Base-by-base conservation (phyloP, 1,284 basidiomycete genomes). In the Apiotrichum gamsii region DNA sequence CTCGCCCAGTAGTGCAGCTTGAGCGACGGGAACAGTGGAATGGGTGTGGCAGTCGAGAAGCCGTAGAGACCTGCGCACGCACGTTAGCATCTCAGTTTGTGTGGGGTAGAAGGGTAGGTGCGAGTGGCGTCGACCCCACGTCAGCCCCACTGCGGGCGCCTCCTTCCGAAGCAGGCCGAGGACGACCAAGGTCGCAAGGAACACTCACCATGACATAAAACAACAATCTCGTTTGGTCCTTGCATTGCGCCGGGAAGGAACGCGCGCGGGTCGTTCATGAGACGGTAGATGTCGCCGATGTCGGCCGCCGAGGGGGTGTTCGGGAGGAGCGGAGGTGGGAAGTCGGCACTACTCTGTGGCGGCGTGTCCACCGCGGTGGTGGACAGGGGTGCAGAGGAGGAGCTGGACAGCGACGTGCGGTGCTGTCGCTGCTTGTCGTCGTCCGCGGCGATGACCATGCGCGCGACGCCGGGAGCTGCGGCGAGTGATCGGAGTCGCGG, bases 1-100 rank as follows among this genome's bases (percentile, higher is more conserved):
- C 87, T 86, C 0, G 84, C 83, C 95, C 95, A 99, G 68, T 99
- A 99, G 58, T 97, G 91, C 65, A 91, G 81, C 52, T 90, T 72
- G 33, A 73, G 55, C 4, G 67, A 69, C 6, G 71, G 71, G 80
- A 63, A 93, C 74, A 61, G 81, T 77, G 15, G 89, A 83, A 69
- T 93, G 80, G 45, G 86, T 69, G 16, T 82, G 81, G 19, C 90
- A 81, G 57, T 87, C 76, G 34, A 90, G 67, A 96, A 98, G 8
- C 95, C 94, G 62, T 97, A 97, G 2, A 98, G 76, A 20, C 90
- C 90, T 93, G 60, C 35, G 21, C 11, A 11, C 11, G 16, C 1
- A 18, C 1, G 37, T 34, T 18, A 37, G 50, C 39, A 31, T 5
- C 19, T 37, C 9, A 25, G 14, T 21, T 23, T 15, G 10, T 39